Conservation (phyloP, 2,329 filamentous ascomycete genomes). For the Aspergillus sp. region DNA sequence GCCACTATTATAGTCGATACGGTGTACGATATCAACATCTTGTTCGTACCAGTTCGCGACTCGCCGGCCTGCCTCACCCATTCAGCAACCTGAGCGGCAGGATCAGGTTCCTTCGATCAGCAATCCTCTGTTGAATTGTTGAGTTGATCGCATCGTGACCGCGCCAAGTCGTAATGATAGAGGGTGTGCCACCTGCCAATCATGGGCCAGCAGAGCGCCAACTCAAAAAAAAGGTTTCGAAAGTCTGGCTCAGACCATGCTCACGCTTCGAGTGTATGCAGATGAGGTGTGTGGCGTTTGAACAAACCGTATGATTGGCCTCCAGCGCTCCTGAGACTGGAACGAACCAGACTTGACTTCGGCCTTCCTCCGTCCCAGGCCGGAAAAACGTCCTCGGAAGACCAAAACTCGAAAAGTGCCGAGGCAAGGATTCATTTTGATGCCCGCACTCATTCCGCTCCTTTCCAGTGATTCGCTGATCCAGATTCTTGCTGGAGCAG, state of each 20-base stretch:
- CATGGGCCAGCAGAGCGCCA: background rate
- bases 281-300: constrained; percentile 32
- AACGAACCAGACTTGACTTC: constrained; percentile 9
- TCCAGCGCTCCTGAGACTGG: constrained; percentile 6
- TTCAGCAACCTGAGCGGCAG: background rate
- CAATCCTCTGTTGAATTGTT: background rate
- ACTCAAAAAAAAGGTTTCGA: background rate
- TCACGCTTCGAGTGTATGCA: background rate
- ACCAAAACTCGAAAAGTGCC: constrained; percentile 21
- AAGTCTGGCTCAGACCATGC: constrained; percentile 14
- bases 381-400: constrained; percentile 26
- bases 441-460: background rate
- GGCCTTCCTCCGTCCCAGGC: constrained; percentile 24
- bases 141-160: background rate
- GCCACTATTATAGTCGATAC: background rate
- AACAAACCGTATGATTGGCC: constrained; percentile 7
- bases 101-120: background rate
- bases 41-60: background rate
- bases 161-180: background rate
- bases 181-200: background rate
- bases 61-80: background rate
- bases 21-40: background rate
- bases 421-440: constrained; percentile 14
- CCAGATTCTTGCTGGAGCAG: constrained; percentile 18
- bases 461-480: constrained; percentile 6